These are phyloP conservation scores for Arthrobotrys pseudoclavata DNA, from an alignment of 2,329 filamentous ascomycete genomes.

Conservation along the genomic window DNA sequence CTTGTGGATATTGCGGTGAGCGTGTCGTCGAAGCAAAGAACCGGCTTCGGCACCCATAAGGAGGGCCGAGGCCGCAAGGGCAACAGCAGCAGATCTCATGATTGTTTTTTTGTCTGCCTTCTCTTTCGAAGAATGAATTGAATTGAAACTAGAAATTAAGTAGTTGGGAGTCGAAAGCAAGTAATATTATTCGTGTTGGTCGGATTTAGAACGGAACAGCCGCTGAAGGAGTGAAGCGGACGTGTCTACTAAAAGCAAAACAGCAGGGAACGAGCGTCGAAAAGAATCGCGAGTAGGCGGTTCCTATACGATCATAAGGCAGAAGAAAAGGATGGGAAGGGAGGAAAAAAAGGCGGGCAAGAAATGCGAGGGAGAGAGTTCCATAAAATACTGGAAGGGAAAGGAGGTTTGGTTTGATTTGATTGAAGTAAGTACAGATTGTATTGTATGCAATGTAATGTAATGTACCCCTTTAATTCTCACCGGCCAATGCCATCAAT, in stretches of 20 bases:
- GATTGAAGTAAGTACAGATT: neutral
- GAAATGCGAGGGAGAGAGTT: conserved; percentile 6
- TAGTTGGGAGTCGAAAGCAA: conserved; percentile 26
- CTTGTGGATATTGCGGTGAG: conserved; percentile 57
- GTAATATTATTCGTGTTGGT: conserved; percentile 45
- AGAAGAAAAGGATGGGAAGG: conserved; percentile 28
- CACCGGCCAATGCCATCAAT: conserved; percentile 22
- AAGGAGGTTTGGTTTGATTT: conserved; percentile 8
- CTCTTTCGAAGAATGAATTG: conserved; percentile 43
- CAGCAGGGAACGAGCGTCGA: conserved; percentile 60
- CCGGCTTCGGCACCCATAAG: conserved; percentile 57
- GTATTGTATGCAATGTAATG: neutral
- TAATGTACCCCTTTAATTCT: conserved; percentile 27
- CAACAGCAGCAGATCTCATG: conserved; percentile 55
- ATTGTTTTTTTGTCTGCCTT: conserved; percentile 22
- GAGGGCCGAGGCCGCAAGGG: conserved; percentile 58
- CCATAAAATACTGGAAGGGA: conserved; percentile 18
- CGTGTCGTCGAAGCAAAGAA: conserved; percentile 58
- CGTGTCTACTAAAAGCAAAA: conserved; percentile 56
- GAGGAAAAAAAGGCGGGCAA: neutral
- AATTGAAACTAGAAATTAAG: conserved; percentile 49
- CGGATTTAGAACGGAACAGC: conserved; percentile 57
- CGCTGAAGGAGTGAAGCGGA: conserved; percentile 60
- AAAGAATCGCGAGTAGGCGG: conserved; percentile 42
- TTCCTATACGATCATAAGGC: conserved; percentile 48